A percentile compares a stretch with the other conserved stretches of the same genome.
phyloP scores from a whole-genome alignment of 1,284 basidiomycete genomes.

The Phenoliferia sp. region DNA sequence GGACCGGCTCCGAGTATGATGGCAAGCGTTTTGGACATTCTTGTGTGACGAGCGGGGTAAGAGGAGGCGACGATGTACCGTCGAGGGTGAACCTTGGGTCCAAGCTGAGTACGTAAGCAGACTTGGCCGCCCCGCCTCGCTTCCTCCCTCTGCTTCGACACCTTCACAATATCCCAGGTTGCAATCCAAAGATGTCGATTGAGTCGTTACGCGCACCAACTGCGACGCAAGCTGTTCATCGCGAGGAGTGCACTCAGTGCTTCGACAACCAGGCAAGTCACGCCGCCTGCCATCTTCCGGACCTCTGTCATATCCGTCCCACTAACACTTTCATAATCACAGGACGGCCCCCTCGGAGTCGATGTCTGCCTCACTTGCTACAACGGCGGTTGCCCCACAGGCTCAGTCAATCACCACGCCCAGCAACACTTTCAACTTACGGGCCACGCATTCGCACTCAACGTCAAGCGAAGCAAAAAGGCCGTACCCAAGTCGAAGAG shows the following conservation, averaged over 20 bases:
- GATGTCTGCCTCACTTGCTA: constrained; percentile 90
- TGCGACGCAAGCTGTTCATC: neutral
- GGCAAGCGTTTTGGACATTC: constrained; percentile 10
- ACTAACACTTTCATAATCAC: neutral
- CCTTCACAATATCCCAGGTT: neutral
- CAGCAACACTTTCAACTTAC: constrained; percentile 63
- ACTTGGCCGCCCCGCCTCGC: no score
- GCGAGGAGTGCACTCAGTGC: constrained; percentile 71
- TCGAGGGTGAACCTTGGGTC: no score
- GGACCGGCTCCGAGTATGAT: constrained; percentile 25
- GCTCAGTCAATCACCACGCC: constrained; percentile 61
- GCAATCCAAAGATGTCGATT: no score
- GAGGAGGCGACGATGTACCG: no score
- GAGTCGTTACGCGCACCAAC: neutral
- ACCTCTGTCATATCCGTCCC: neutral
- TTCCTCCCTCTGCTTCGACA: neutral
- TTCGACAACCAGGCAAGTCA: constrained; percentile 77
- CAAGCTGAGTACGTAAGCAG: no score
- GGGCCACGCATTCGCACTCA: constrained; percentile 71
- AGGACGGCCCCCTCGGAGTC: constrained; percentile 72
- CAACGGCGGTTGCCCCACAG: constrained; percentile 74
- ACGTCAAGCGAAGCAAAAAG: constrained; percentile 71
- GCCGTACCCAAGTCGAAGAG: constrained; percentile 53
- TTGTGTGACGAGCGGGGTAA: neutral
- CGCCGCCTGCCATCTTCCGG: no score